Conservation (phyloP, 2,329 filamentous ascomycete species). For the Paraphoma chrysanthemicola region DNA sequence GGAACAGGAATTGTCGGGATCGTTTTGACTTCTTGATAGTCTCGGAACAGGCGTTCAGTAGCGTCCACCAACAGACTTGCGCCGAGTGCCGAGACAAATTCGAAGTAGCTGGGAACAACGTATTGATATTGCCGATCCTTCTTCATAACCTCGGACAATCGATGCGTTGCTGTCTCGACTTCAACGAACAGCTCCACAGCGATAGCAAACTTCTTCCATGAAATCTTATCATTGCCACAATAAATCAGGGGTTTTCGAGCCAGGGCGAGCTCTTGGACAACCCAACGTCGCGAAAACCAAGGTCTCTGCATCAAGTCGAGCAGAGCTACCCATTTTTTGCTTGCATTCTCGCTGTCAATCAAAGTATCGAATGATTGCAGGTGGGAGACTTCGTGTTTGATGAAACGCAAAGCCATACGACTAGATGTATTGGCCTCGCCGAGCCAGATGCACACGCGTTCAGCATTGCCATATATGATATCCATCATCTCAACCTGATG, state of each 20-base stretch:
- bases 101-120: conserved; percentile 40
- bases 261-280: conserved; percentile 53
- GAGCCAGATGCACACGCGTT: conserved; percentile 23
- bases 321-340: conserved; percentile 41
- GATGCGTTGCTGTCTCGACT: conserved; percentile 46
- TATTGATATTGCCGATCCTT: conserved; percentile 29
- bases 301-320: conserved; percentile 47
- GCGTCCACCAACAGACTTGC: conserved; percentile 48
- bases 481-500: conserved; percentile 29
- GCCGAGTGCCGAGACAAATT: conserved; percentile 44
- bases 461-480: conserved; percentile 19
- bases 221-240: conserved; percentile 47
- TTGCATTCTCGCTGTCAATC: conserved; percentile 22
- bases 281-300: conserved; percentile 53
- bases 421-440: conserved; percentile 37
- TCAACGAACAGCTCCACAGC: conserved; percentile 51
- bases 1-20: neutral
- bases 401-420: conserved; percentile 41
- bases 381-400: conserved; percentile 36
- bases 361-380: conserved; percentile 43
- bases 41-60: conserved; percentile 41
- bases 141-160: conserved; percentile 47
- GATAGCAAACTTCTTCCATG: conserved; percentile 48
- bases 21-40: conserved; percentile 11
- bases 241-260: conserved; percentile 44